Conservation (phyloP, 2,329 filamentous ascomycete species). For the Thermothelomyces thermophilus region DNA sequence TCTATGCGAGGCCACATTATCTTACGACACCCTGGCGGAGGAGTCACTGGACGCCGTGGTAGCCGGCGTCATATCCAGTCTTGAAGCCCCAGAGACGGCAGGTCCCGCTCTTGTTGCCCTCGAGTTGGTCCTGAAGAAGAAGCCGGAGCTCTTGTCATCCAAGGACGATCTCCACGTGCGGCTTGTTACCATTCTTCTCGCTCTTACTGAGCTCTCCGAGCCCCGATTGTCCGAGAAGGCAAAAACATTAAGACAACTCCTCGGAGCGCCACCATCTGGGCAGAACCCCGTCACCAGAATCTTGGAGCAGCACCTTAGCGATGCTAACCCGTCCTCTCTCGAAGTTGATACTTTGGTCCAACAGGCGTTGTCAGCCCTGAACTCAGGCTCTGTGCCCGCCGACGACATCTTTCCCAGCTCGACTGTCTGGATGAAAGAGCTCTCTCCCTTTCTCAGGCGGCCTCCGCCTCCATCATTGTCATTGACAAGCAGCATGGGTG, state of each 20-base stretch:
- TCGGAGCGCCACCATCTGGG: conserved; percentile 40
- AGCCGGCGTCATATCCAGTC: conserved; percentile 25
- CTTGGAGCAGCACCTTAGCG: conserved; percentile 50
- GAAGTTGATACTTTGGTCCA: conserved; percentile 49
- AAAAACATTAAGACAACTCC: conserved; percentile 36
- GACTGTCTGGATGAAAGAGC: conserved; percentile 57
- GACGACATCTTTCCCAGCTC: conserved; percentile 56
- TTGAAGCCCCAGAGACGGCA: conserved; percentile 22
- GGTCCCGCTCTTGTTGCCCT: conserved; percentile 38
- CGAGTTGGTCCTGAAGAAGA: conserved; percentile 41
- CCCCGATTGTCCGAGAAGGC: conserved; percentile 35
- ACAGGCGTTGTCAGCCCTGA: conserved; percentile 38
- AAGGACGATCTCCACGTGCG: conserved; percentile 42
- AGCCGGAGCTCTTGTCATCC: conserved; percentile 38
- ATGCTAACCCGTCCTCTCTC: conserved; percentile 42
- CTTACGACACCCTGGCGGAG: conserved; percentile 36
- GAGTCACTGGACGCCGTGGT: conserved; percentile 29
- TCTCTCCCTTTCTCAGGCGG: conserved; percentile 48
- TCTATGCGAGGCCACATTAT: conserved; percentile 43
- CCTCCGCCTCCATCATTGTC: conserved; percentile 58
- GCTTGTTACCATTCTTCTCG: conserved; percentile 47
- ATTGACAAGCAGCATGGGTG: conserved; percentile 66
- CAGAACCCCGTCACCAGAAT: conserved; percentile 43
- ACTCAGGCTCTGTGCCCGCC: conserved; percentile 29
- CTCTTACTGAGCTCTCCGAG: conserved; percentile 46